Evolutionary conservation across 768 basidiomycete genomes (phyloP).

Genomic region (Porpolomopsis calyptriformis): DNA sequence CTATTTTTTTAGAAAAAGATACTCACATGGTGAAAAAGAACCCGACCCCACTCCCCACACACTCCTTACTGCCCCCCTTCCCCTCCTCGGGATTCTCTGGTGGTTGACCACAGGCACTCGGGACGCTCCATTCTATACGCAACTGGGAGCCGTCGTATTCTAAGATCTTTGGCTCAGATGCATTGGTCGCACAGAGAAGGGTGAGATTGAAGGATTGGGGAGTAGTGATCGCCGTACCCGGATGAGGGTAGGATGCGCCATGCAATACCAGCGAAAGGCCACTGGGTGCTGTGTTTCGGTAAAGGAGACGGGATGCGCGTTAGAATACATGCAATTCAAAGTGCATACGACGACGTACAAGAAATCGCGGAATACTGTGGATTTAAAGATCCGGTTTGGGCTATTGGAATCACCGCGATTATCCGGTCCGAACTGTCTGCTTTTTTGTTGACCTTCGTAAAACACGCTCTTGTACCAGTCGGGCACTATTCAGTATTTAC

Average conservation of each 20-base stretch:
- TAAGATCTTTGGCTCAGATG: conserved; percentile 39
- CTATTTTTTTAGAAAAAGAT: background rate
- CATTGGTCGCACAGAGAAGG: conserved; percentile 41
- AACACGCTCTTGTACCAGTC: conserved; percentile 59
- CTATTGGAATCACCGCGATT: conserved; percentile 67
- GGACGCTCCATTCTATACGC: conserved; percentile 50
- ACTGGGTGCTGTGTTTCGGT: conserved; percentile 34
- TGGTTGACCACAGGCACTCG: conserved; percentile 40
- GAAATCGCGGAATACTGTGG: conserved; percentile 25
- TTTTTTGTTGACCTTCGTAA: conserved; percentile 59
- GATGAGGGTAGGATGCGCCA: conserved; percentile 51
- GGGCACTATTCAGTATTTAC: no score
- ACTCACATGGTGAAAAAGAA: conserved; percentile 83
- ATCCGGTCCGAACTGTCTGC: conserved; percentile 44
- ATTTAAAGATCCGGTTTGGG: conserved; percentile 28
- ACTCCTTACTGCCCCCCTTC: conserved; percentile 17
- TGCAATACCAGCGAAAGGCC: conserved; percentile 47
- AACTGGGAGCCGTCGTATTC: conserved; percentile 50
- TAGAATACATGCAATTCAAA: conserved; percentile 8
- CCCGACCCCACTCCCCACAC: conserved; percentile 65
- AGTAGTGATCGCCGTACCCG: conserved; percentile 29
- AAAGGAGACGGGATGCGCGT: conserved; percentile 7
- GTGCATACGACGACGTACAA: conserved; percentile 22
- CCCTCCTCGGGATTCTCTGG: conserved; percentile 14
- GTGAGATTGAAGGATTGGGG: conserved; percentile 53